Evolutionary conservation across 108 stramenopile genomes (phyloP), one percentile per base, ranked within the genome.

Genomic region (Mediolabrus comicus): DNA sequence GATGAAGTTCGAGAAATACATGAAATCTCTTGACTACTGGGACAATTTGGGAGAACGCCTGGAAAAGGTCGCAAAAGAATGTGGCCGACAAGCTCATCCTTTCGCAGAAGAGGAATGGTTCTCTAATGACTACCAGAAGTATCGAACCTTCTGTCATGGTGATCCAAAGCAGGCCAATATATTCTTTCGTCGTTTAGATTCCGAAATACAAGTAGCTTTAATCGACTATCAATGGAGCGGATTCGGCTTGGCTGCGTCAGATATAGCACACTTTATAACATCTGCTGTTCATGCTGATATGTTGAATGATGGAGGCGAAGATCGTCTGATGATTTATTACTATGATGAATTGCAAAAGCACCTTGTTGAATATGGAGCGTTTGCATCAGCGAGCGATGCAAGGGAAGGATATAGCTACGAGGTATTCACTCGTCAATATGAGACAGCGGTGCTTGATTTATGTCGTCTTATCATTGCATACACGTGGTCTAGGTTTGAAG

Each of bases 221-320:
- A 81, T 89, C 32, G 88, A 89, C 53, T 89, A 85, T 59, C 88
- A 89, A 66, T 89, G 84, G 84, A 55, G 41, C 36, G 88, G 88
- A 4, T 81, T 81, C 53, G 88, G 88, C 3, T 67, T 89, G n/a
- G 88, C 86, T 16, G 84, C 88, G 11, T 78, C 84, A 24, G 88
- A 89, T 52, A 68, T 89, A 25, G 88, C 88, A 17, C 85, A 89
- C 51, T 74, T 69, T 38, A 66, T 89, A 33, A 49, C 60, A 27
- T 61, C 68, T 43, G 82, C 85, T 2, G 69, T 86, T 29, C 53
- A 73, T 8, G 74, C 71, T 24, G 63, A 58, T 27, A 41, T 82
- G 27, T 71, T 82, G n/a, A 54, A 65, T 41, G 81, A 80, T 63
- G 76, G 80, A 9, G 36, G 61, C 19, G 85, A 86, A 79, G 30